phyloP scores from a whole-genome alignment of 768 basidiomycete species.

The Pisolithus albus region DNA sequence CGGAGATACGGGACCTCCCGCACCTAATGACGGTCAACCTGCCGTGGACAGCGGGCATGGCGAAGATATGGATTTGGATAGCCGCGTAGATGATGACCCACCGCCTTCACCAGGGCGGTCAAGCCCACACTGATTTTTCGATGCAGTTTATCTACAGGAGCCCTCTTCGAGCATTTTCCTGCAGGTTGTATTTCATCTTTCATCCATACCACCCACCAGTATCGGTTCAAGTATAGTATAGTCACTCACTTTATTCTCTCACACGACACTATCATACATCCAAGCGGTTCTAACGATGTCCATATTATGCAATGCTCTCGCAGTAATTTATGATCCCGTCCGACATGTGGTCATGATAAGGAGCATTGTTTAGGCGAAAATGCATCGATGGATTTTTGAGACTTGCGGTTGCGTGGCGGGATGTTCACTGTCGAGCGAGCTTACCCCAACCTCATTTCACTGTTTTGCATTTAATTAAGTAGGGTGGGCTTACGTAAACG shows the following conservation, averaged over 20 bases:
- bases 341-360: no score
- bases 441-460: background rate
- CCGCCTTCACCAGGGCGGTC: conserved; percentile 12
- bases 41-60: background rate
- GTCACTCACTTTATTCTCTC: conserved; percentile 20
- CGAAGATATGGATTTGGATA: conserved; percentile 21
- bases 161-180: conserved; percentile 8
- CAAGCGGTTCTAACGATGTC: background rate
- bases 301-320: background rate
- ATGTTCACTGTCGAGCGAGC: background rate
- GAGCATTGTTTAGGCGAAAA: no score
- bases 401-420: background rate
- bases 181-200: conserved; percentile 12
- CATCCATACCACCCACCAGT: conserved; percentile 24
- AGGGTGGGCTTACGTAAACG: background rate
- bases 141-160: conserved; percentile 1
- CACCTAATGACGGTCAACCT: conserved; percentile 5
- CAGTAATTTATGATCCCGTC: background rate
- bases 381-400: no score
- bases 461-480: no score
- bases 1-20: conserved; percentile 5
- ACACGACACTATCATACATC: conserved; percentile 13
- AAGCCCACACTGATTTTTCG: conserved; percentile 9
- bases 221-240: conserved; percentile 26
- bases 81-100: conserved; percentile 9